A percentile compares a stretch with the other conserved stretches of the same genome.
phyloP scores from a whole-genome alignment of 257 asterid genomes.

The Primulina eburnea region DNA sequence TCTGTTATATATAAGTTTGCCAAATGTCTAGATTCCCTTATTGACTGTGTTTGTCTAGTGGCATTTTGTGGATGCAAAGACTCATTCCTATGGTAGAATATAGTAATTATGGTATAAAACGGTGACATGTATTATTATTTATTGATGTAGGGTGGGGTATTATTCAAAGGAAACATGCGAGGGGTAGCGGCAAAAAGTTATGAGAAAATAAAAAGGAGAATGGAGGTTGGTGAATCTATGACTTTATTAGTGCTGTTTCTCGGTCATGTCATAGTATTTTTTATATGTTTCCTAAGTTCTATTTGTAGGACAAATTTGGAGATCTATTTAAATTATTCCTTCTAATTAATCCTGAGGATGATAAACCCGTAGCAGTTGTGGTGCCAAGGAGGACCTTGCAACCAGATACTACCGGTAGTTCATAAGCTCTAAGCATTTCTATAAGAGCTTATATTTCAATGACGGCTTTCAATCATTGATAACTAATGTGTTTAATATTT shows the following conservation, averaged over 20 bases:
- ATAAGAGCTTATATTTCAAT: background rate
- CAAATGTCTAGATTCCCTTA: background rate
- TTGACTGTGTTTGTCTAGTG: background rate
- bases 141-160: constrained; percentile 72
- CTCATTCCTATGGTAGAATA: background rate
- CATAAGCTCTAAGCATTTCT: constrained; percentile 10
- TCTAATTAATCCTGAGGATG: constrained; percentile 88
- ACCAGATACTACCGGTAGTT: constrained; percentile 72
- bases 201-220: constrained; percentile 71
- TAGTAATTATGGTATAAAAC: background rate
- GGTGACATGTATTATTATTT: constrained; percentile 7
- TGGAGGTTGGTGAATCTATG: constrained; percentile 60
- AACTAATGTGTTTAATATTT: constrained; percentile 18
- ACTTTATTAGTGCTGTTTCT: constrained; percentile 24
- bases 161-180: constrained; percentile 90
- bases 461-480: background rate
- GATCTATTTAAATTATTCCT: constrained; percentile 77
- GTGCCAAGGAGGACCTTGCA: constrained; percentile 85
- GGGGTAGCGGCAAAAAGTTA: constrained; percentile 80
- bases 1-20: constrained; percentile 13
- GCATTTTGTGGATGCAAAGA: background rate
- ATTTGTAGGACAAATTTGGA: constrained; percentile 82
- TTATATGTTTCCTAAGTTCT: constrained; percentile 28
- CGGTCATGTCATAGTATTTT: constrained; percentile 17
- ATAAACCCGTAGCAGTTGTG: constrained; percentile 96